Evolutionary conservation across 139 green algal species (phyloP), one percentile per base, ranked within the genome.

Genomic region (Chlorella sp.): DNA sequence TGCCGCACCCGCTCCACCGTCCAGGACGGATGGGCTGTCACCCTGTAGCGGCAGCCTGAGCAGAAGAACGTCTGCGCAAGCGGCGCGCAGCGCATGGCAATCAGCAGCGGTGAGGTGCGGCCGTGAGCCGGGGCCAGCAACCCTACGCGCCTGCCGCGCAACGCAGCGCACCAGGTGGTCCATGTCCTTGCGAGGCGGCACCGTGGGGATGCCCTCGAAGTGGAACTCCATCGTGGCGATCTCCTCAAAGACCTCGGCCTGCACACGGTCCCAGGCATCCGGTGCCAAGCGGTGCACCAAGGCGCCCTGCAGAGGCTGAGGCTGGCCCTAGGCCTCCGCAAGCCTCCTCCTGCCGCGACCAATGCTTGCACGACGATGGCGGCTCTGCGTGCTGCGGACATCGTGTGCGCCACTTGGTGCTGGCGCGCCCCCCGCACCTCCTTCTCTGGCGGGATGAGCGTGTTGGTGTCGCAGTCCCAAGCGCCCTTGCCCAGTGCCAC

Each of bases 161-260:
- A 17, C 42, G 17, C 42, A 55, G 42, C 42, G 10, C 71, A 89
- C 88, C 78, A 97, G 83, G 83, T 96, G 90, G 31, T 85, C 77
- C 69, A 90, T 88, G 76, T 98, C 88, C 75, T 93, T 98, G 27
- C 90, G 83, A 0, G 90, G 91, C 6, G 92, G 93, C 5, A 98
- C 89, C 5, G 93, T 97, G 30, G 93, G 91, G 64, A 98, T 96
- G 70, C 92, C 93, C 71, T 97, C 91, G 36, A 96, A 97, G 5
- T 83, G 82, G 36, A 90, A 85, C 23, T 97, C 93, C 90, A 96
- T 96, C 26, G 91, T 97, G 20, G 91, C 84, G 32, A 97, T 91
- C 81, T 98, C 93, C 49, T 98, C 92, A 78, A 97, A 98, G 27
- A 96, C 93, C 69, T 92, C 85, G 1, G 91, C 93, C 89, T 94